Evolutionary conservation across 257 asterid species (phyloP), one percentile per base, ranked within the genome.

Genomic region (Misopates orontium): DNA sequence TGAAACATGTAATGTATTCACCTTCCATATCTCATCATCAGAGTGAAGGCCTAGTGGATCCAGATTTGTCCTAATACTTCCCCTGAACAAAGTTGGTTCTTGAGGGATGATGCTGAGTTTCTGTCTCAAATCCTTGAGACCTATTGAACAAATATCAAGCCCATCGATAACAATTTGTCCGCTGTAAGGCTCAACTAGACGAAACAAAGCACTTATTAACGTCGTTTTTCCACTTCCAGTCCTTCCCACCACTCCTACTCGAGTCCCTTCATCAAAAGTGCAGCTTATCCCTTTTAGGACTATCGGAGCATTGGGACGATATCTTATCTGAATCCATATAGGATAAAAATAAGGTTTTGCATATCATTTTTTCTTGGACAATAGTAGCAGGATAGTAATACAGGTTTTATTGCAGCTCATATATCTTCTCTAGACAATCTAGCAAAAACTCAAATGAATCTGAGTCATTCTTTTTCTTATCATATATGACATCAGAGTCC

Each of bases 161-260:
- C 84, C 90, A 12, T 90, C 97, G 65, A 87, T 42, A 4, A 81
- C 47, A 16, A 87, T 80, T 18, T 56, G 50, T 56, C 96, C 97
- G 8, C 80, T 58, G 41, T 65, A 71, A 41, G 97, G 97, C 70
- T 90, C 97, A 39, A 90, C 95, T 15, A 90, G 78, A 24, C 89
- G 97, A 73, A 87, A 90, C 78, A 90, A 66, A 4, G 97, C 83
- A 64, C 90, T 77, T 12, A 86, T 85, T 0, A 90, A 77, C 23
- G 96, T 87, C 4, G 96, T 85, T 71, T 87, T 90, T 21, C 97
- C 97, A 21, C 97, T 90, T 69, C 97, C 96, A 0, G 97, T 90
- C 81, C 97, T 78, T 50, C 95, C 97, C 62, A 90, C 95, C 10
- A 90, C 83, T 47, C 97, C 97, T 16, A 85, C 75, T 75, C 92